Base-by-base conservation (phyloP, 805 yeast species). In the Tetrapisispora arboricola region DNA sequence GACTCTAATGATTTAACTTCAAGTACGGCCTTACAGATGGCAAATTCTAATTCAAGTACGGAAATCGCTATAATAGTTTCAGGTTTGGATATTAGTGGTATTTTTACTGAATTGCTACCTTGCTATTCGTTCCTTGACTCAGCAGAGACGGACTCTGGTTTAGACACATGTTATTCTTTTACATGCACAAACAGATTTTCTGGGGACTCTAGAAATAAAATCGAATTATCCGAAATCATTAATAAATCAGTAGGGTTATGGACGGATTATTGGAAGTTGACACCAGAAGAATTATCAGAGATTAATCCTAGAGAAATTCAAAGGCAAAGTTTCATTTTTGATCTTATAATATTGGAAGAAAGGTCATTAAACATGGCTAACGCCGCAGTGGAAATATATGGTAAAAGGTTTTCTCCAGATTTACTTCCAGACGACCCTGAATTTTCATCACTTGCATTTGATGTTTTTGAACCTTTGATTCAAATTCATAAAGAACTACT, bases 301-400 rank as follows among this genome's bases (percentile, higher is more conserved):
- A 61, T 75, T 7, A 76, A 71, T 39, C 70, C 70, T 10, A 57
- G 60, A 10, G 74, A 76, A 41, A 66, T 77, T n/a, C 76, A 75
- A 50, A 68, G 76, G 28, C 95, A 85, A 55, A 79, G 84, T 42
- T 76, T 79, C 43, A 71, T 84, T 4, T 86, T 81, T 60, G 95
- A 85, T 54, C 63, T 84, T 36, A 74, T 85, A 22, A 68, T 76
- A 42, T 72, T 77, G 36, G 94, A 84, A 48, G 84, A 80, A 50
- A 71, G 76, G 15, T 81, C 80, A 39, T 71, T 84, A 19, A 76
- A 74, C 37, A 71, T 84, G 52, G 80, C 87, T 2, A 69, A 71
- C 45, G 75, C 80, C 3, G 80, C 84, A 40, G 65, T 81, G 3
- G 73, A 73, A 27, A 72, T 73, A 7, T 77, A 72, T 45, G 80